A percentile compares a stretch with the other conserved stretches of the same genome.
Evolutionary conservation across 768 basidiomycete species (phyloP).

Genomic region (Tricholoma hemisulphureum): DNA sequence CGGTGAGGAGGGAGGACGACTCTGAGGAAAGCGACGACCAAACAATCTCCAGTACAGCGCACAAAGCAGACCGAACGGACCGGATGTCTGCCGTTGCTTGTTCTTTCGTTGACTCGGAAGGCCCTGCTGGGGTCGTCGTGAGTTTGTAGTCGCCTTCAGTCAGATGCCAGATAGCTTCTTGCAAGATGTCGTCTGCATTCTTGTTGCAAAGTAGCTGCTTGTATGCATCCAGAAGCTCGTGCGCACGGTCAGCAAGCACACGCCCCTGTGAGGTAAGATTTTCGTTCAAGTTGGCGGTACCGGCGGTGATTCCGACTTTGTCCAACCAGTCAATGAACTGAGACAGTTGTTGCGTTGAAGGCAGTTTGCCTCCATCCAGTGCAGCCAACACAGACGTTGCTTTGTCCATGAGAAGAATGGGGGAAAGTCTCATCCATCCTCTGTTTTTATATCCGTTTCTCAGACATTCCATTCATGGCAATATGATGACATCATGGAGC

Average conservation of each 20-base stretch:
- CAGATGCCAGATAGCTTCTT: constrained; percentile 66
- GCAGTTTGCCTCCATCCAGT: constrained; percentile 68
- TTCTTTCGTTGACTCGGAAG: constrained; percentile 33
- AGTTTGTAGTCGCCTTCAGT: constrained; percentile 49
- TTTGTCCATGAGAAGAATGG: constrained; percentile 51
- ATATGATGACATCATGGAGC: neutral
- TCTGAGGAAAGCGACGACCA: constrained; percentile 56
- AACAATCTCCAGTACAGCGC: constrained; percentile 48
- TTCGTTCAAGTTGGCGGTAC: constrained; percentile 29
- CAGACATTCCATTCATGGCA: neutral
- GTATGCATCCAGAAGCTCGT: constrained; percentile 56
- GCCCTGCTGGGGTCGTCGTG: constrained; percentile 32
- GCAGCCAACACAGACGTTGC: constrained; percentile 62
- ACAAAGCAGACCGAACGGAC: constrained; percentile 49
- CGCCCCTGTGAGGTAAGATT: constrained; percentile 57
- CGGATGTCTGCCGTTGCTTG: constrained; percentile 47
- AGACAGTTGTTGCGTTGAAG: constrained; percentile 56
- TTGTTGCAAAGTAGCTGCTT: constrained; percentile 53
- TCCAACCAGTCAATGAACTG: constrained; percentile 56
- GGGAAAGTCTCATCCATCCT: neutral
- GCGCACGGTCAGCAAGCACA: constrained; percentile 47
- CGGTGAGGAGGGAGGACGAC: constrained; percentile 51
- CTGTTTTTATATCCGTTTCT: neutral
- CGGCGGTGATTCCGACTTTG: constrained; percentile 44
- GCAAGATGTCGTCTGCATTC: constrained; percentile 65